phyloP scores from a whole-genome alignment of 2,329 filamentous ascomycete genomes.

The Aureobasidium melanogenum region DNA sequence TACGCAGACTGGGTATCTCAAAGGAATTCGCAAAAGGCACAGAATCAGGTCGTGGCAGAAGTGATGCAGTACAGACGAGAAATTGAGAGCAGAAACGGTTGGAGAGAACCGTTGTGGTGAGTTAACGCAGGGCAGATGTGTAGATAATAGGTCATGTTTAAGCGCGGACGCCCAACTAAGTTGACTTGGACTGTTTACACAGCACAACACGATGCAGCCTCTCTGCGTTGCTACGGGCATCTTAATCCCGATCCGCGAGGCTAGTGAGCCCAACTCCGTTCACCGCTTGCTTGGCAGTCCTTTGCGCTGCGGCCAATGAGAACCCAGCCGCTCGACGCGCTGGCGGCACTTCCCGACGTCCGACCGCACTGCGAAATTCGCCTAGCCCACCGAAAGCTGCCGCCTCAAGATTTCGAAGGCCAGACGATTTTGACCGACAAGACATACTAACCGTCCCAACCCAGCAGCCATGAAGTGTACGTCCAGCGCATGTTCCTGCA shows the following conservation, averaged over 20 bases:
- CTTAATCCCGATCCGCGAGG: neutral
- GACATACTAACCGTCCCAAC: constrained; percentile 13
- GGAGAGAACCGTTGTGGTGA: constrained; percentile 7
- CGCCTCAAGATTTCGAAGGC: neutral
- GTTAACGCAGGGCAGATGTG: neutral
- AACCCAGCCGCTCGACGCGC: neutral
- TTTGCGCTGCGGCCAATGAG: neutral
- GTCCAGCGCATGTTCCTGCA: constrained; percentile 2
- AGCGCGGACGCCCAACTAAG: neutral
- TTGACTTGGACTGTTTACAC: constrained; percentile 2
- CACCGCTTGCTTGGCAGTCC: neutral
- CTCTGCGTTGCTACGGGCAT: neutral
- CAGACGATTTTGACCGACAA: constrained; percentile 9
- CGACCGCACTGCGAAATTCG: neutral
- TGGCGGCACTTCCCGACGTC: neutral
- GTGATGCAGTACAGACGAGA: neutral
- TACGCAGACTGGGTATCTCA: constrained; percentile 6
- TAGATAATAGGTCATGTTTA: neutral
- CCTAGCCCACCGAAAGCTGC: neutral
- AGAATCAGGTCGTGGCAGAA: neutral
- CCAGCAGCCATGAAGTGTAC: constrained; percentile 17
- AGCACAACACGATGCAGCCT: neutral
- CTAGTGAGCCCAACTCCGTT: neutral
- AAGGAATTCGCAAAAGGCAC: neutral
- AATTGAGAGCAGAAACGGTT: neutral